Conservation (phyloP, 805 yeast species). For the Starmerella gropengiesseri region DNA sequence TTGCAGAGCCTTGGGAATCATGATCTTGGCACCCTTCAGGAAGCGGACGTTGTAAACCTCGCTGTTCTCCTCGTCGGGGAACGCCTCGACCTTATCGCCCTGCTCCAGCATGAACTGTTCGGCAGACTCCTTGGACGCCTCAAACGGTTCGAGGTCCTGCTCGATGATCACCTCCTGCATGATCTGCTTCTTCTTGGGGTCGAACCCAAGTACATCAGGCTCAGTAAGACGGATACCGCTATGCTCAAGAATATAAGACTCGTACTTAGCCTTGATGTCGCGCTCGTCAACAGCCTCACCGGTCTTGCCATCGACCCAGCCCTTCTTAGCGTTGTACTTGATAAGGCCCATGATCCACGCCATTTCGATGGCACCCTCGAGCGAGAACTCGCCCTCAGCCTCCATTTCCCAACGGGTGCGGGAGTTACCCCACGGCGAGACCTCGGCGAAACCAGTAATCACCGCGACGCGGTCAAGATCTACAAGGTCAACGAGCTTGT, state of each 20-base stretch:
- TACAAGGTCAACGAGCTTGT: slow-evolving; percentile 72
- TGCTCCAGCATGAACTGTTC: slow-evolving; percentile 88
- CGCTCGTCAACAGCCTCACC: slow-evolving; percentile 87
- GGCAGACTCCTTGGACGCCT: slow-evolving; percentile 89
- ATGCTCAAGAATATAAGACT: slow-evolving; percentile 76
- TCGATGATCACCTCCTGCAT: slow-evolving; percentile 93
- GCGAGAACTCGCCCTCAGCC: slow-evolving; percentile 82
- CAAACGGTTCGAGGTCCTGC: slow-evolving; percentile 93
- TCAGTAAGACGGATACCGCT: slow-evolving; percentile 95
- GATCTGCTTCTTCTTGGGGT: slow-evolving; percentile 85
- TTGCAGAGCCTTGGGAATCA: slow-evolving; percentile 77
- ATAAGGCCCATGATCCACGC: slow-evolving; percentile 99
- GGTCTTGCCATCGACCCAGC: slow-evolving; percentile 96
- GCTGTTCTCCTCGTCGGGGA: slow-evolving; percentile 64
- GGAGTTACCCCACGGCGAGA: slow-evolving; percentile 98
- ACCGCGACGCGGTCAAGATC: slow-evolving; percentile 88
- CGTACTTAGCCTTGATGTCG: slow-evolving; percentile 87
- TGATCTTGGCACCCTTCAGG: slow-evolving; percentile 84
- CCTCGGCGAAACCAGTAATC: slow-evolving; percentile 96
- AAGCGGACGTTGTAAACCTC: slow-evolving; percentile 88
- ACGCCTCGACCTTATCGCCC: slow-evolving; percentile 85
- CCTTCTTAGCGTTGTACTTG: slow-evolving; percentile 93
- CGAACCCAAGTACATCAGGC: slow-evolving; percentile 93
- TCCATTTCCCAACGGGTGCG: slow-evolving; percentile 99
- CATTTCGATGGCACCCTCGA: slow-evolving; percentile 98